phyloP scores from a whole-genome alignment of 768 basidiomycete genomes.

The Tylopilus subfusipes region DNA sequence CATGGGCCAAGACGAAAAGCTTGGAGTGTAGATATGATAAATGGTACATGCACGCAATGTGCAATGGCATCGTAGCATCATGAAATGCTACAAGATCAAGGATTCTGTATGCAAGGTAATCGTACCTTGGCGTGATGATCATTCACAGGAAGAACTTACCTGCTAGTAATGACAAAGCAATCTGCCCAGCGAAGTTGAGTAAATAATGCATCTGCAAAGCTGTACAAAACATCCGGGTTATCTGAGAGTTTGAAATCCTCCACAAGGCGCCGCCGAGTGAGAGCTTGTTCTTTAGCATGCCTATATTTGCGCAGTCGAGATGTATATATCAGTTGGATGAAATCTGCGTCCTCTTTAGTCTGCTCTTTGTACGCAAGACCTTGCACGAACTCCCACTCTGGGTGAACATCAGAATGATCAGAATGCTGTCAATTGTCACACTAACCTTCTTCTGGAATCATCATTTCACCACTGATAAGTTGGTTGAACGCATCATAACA shows the following conservation, averaged over 20 bases:
- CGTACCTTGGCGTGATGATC: not conserved
- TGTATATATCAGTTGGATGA: conserved; percentile 90
- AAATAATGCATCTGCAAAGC: conserved; percentile 88
- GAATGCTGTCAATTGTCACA: not conserved
- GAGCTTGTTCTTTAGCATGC: conserved; percentile 75
- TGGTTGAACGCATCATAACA: conserved; percentile 96
- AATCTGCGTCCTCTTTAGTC: conserved; percentile 82
- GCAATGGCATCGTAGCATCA: conserved; percentile 84
- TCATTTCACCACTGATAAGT: conserved; percentile 89
- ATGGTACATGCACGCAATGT: conserved; percentile 98
- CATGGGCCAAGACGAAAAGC: conserved; percentile 94
- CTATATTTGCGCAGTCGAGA: conserved; percentile 89
- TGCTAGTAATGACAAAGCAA: conserved; percentile 82
- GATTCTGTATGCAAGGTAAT: conserved; percentile 51
- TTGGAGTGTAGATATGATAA: conserved; percentile 86
- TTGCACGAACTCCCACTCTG: conserved; percentile 97
- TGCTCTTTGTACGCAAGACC: conserved; percentile 79
- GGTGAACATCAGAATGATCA: conserved; percentile 3
- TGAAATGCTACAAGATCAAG: conserved; percentile 82
- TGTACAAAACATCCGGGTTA: conserved; percentile 89
- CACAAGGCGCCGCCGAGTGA: conserved; percentile 74
- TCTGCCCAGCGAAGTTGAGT: conserved; percentile 90
- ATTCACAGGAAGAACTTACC: conserved; percentile 40
- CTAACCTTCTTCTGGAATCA: conserved; percentile 92
- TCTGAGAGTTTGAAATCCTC: conserved; percentile 82